Conservation (phyloP, 306 rosid species). For the Canavalia ensiformis region DNA sequence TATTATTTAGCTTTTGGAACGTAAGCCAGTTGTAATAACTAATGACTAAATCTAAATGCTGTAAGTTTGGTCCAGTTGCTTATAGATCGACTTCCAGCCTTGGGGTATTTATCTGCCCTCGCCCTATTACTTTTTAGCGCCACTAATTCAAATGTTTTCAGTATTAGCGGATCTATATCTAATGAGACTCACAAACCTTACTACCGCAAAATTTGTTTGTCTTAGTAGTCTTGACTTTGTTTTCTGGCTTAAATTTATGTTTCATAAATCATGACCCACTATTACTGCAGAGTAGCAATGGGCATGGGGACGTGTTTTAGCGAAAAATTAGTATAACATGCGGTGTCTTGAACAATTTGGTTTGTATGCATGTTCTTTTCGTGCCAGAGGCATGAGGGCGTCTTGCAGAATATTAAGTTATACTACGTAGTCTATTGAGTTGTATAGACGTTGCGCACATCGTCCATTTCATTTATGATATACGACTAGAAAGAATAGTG, state of each 20-base stretch:
- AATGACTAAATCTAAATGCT: not conserved
- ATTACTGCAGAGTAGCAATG: not conserved
- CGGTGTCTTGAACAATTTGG: too few relatives aligned
- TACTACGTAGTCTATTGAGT: too few relatives aligned
- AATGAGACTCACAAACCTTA: not conserved
- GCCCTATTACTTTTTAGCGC: not conserved
- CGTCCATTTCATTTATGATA: not conserved
- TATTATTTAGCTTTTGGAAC: not conserved
- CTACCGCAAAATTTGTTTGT: not conserved
- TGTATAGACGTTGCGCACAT: too few relatives aligned
- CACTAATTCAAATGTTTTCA: not conserved
- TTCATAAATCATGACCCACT: too few relatives aligned
- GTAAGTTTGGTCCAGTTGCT: not conserved
- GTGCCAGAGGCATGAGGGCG: too few relatives aligned
- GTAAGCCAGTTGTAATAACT: not conserved
- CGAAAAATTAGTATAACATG: too few relatives aligned
- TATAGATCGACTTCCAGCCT: not conserved
- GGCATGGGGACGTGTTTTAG: not conserved
- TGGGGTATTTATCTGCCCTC: not conserved
- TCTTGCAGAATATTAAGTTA: too few relatives aligned
- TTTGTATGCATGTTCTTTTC: too few relatives aligned
- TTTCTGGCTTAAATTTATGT: not conserved
- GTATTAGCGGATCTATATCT: not conserved
- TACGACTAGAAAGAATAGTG: not conserved
- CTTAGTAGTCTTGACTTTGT: not conserved